Evolutionary conservation across 129 eudicot genomes (phyloP), one percentile per base, ranked within the genome.

Genomic region (Silybum marianum): DNA sequence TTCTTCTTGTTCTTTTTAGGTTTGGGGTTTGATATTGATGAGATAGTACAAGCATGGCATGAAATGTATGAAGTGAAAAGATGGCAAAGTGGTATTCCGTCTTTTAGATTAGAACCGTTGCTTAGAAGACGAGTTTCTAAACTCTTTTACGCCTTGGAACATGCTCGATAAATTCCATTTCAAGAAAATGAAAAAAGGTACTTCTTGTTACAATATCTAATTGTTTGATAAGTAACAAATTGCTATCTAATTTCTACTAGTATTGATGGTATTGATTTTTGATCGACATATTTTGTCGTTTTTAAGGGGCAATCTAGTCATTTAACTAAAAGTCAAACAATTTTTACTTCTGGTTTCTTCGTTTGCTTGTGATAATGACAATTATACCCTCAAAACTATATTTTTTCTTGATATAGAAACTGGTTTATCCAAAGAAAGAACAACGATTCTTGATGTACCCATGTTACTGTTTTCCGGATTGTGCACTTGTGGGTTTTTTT

Each of bases 11-110:
- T 62, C 9, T 65, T 75, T 90, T 39, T 78, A 90, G 97, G 95
- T 22, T 42, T 90, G 48, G 90, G 91, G 3, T 92, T 92, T 77
- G 90, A 89, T 42, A 88, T 92, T 73, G 91, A 92, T 70, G 97
- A 92, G 89, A 92, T 92, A 87, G 88, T 92, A 76, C 97, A 92
- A 81, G 97, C 97, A 63, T 92, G 97, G 97, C 92, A 88, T 67
- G 97, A 92, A 82, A 90, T 92, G 92, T 89, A 87, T 82, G 97
- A 92, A 78, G 97, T 91, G 21, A 90, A 89, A 78, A 88, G 84
- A 75, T 88, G 90, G 97, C 88, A 87, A 79, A 85, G 87, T 70
- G 84, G 87, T 18, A 83, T 92, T 72, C 88, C 91, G 2, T 85
- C 95, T 54, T 92, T 85, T 84, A 87, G 76, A 90, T 90, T 69